Evolutionary conservation across 352 stramenopile species (phyloP).

Genomic region (Pythium sukuiense): DNA sequence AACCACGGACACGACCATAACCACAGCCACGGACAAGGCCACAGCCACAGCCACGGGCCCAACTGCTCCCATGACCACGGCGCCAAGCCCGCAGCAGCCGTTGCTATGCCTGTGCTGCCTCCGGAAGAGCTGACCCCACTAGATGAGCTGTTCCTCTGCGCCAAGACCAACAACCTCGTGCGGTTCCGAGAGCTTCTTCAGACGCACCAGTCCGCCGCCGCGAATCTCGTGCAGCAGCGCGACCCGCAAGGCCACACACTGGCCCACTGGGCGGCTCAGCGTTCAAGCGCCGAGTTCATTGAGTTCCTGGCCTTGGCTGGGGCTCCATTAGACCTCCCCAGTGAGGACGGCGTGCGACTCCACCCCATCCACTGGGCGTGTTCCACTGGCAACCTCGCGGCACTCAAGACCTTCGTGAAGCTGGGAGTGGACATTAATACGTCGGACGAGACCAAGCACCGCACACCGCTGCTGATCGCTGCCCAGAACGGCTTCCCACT

Average conservation of each 20-base stretch:
- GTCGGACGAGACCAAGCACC: conserved; percentile 65
- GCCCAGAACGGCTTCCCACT: conserved; percentile 76
- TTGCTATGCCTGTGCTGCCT: background rate
- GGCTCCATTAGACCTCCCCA: conserved; percentile 59
- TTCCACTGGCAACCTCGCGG: conserved; percentile 64
- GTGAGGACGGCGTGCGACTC: conserved; percentile 55
- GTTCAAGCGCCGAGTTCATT: conserved; percentile 53
- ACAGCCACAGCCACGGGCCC: conserved; percentile 16
- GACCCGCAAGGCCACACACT: conserved; percentile 73
- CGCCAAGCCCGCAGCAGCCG: conserved; percentile 4
- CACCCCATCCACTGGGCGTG: conserved; percentile 87
- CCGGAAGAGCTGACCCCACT: conserved; percentile 32
- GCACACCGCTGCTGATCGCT: conserved; percentile 72
- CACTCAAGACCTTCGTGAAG: conserved; percentile 60
- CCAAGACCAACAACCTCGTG: conserved; percentile 57
- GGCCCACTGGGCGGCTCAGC: conserved; percentile 71
- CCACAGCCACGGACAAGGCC: conserved; percentile 2
- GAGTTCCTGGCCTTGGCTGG: conserved; percentile 45
- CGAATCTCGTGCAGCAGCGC: conserved; percentile 36
- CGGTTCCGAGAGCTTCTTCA: conserved; percentile 53
- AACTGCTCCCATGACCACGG: conserved; percentile 10
- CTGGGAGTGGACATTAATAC: conserved; percentile 76
- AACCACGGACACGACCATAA: background rate
- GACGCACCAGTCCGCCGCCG: conserved; percentile 32
- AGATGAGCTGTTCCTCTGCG: conserved; percentile 66